Evolutionary conservation across 2,329 filamentous ascomycete genomes (phyloP).

Genomic region (Macroventuria anomochaeta): DNA sequence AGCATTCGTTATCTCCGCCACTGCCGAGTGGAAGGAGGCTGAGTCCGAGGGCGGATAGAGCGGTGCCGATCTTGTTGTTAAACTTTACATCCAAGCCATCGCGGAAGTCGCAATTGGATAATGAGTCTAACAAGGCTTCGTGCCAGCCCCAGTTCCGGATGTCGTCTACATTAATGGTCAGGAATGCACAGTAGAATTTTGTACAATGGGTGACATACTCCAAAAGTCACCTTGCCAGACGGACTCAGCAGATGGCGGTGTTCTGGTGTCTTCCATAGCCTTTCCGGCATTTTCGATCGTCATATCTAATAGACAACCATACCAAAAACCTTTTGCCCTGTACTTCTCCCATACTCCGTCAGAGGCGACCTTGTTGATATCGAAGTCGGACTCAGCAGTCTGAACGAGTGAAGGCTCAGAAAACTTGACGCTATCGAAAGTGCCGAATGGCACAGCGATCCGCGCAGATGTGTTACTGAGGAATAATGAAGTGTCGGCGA

Average conservation of each 20-base stretch:
- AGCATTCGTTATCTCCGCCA: conserved; percentile 18
- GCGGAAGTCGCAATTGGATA: conserved; percentile 4
- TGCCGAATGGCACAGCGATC: neutral
- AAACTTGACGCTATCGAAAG: neutral
- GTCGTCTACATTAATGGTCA: neutral
- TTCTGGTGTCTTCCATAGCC: neutral
- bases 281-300: neutral
- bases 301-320: neutral
- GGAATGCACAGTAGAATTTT: neutral
- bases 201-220: neutral
- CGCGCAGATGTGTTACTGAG: neutral
- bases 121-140: neutral
- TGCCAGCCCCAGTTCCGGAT: conserved; percentile 21
- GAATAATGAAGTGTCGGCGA: neutral
- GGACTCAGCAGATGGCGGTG: neutral
- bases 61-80: neutral
- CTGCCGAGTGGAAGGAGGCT: neutral
- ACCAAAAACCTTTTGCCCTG: neutral
- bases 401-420: neutral
- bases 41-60: conserved; percentile 9
- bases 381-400: neutral
- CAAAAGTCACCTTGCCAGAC: neutral
- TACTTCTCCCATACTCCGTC: neutral
- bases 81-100: neutral
- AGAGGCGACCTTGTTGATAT: neutral